Evolutionary conservation across 306 rosid genomes (phyloP).

Genomic region (Rosa multiflora): DNA sequence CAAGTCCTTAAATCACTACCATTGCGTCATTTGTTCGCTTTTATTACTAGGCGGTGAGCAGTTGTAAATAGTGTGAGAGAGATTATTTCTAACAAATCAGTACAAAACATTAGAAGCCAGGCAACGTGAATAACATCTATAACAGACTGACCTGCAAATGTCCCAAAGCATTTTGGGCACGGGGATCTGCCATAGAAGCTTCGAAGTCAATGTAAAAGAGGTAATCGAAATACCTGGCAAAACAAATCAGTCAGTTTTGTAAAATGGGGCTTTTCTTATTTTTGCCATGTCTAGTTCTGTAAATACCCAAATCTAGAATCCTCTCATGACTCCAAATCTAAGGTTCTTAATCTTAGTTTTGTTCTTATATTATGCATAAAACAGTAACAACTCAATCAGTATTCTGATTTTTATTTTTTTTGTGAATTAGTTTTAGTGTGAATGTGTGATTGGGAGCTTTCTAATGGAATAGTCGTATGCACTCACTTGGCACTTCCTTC

Average conservation of each 20-base stretch:
- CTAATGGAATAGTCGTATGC: background rate
- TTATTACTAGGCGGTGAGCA: background rate
- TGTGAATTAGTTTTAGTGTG: background rate
- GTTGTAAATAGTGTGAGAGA: background rate
- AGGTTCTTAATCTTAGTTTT: background rate
- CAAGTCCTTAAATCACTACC: background rate
- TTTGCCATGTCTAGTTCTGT: background rate
- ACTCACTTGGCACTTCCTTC: slow-evolving; percentile 82
- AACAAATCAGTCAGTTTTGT: slow-evolving; percentile 12
- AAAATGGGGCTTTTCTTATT: background rate
- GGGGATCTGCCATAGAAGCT: slow-evolving; percentile 89
- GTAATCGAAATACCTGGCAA: slow-evolving; percentile 80
- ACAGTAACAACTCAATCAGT: background rate
- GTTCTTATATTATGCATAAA: background rate
- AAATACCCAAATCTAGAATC: background rate
- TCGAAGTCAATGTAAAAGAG: slow-evolving; percentile 84
- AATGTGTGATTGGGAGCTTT: background rate
- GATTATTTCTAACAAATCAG: background rate
- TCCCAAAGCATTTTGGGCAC: slow-evolving; percentile 72
- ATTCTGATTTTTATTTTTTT: background rate
- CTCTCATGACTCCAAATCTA: background rate
- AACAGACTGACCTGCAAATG: slow-evolving; percentile 67
- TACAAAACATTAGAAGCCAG: background rate
- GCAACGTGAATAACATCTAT: background rate
- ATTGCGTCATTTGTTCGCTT: background rate